A percentile compares a stretch with the other conserved stretches of the same genome.
phyloP scores from a whole-genome alignment of 139 green algal species.

The Closterium sp. region DNA sequence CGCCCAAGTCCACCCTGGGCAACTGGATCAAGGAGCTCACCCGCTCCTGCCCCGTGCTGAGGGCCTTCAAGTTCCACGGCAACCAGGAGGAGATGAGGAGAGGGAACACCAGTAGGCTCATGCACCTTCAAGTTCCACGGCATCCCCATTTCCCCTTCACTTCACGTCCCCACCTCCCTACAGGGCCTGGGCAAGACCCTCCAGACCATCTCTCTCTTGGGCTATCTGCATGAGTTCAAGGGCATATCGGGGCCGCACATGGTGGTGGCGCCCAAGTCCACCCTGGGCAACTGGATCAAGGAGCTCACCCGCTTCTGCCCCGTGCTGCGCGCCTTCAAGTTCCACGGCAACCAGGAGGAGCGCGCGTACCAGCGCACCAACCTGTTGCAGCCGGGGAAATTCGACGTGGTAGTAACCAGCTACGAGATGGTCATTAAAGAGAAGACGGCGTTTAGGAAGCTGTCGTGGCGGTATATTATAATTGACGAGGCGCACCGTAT shows the following conservation, averaged over 20 bases:
- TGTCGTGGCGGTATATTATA: slow-evolving; percentile 99
- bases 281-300: slow-evolving; percentile 98
- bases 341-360: slow-evolving; percentile 92
- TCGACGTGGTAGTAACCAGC: slow-evolving; percentile 93
- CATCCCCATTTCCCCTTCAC: too few relatives aligned
- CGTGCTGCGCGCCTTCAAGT: slow-evolving; percentile 84
- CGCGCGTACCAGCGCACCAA: slow-evolving; percentile 61
- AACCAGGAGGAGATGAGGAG: slow-evolving; percentile 87
- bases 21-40: slow-evolving; percentile 99
- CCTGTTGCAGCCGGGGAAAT: slow-evolving; percentile 70
- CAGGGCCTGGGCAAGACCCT: slow-evolving; percentile 97
- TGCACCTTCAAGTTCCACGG: too few relatives aligned
- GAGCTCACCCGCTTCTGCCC: slow-evolving; percentile 96
- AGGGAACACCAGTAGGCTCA: slow-evolving; percentile 10
- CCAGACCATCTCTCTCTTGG: slow-evolving; percentile 96
- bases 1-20: slow-evolving; percentile 94
- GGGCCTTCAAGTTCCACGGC: slow-evolving; percentile 91
- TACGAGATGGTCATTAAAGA: slow-evolving; percentile 99
- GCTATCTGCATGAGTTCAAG: slow-evolving; percentile 93
- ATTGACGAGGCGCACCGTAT: slow-evolving; percentile 99
- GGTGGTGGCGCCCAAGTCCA: slow-evolving; percentile 97
- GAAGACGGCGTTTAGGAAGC: slow-evolving; percentile 89
- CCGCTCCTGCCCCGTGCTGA: slow-evolving; percentile 84
- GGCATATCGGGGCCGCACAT: slow-evolving; percentile 96
- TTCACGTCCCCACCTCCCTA: too few relatives aligned